Evolutionary conservation across 495 filamentous ascomycete species (phyloP), one percentile per base, ranked within the genome.

Genomic region (Copromyces sp.): DNA sequence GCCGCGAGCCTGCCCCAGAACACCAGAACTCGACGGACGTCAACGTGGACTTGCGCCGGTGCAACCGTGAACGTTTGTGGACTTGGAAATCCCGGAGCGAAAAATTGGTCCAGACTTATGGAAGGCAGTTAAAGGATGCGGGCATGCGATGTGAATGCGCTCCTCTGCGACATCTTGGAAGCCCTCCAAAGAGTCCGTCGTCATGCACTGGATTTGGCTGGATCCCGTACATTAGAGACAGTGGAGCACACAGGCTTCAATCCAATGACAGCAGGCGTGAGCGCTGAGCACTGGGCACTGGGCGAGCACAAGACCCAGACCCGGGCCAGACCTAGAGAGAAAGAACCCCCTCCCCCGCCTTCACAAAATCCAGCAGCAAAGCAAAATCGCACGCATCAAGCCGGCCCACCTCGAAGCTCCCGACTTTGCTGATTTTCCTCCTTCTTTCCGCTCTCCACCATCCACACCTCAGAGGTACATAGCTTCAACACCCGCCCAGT

Each of bases 271-370:
- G 53, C 69, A 74, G 47, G 40, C 38, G 20, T 42, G 39, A 20
- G 42, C 41, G 17, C 38, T 38, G 20, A 59, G 68, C 40, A 70
- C 72, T 8, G 37, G 17, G 69, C 41, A 59, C 24, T 59, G 29
- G 39, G n/a, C 37, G 38, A 47, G 44, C 69, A 40, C 29, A 45
- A 68, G 40, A 39, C 59, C 20, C 35, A 41, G 69, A 47, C 20
- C 68, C 24, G 24, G 24, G 24, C 24, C 39, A 45, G 74, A 73
- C 76, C 72, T 71, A 73, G 73, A 79, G 74, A 76, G 74, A 76
- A 74, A 78, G 74, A 77, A 75, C 74, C 80, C 79, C 76, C 78
- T 79, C 80, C 80, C 79, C 81, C 79, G 77, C 78, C 78, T 82
- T 81, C 75, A 76, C 74, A 82, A 83, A 78, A 81, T 79, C 73